Evolutionary conservation across 1,139 yeast species (phyloP), one percentile per base, ranked within the genome.

Genomic region (Candida tetrigidarum): DNA sequence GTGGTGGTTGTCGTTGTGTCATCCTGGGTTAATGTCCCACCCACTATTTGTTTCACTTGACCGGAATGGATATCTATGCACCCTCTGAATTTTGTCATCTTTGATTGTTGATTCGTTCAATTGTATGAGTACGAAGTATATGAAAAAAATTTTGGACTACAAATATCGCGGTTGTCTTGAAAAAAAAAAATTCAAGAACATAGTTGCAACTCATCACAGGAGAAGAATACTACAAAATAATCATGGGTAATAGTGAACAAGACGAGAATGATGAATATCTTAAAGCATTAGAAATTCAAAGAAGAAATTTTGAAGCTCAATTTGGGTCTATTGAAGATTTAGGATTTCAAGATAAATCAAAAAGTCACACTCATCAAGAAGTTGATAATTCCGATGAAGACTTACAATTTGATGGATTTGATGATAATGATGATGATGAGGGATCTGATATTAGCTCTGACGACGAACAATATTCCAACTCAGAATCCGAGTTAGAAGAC

Each of bases 11-110:
- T 38, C 10, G 58, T 37, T 10, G 58, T 59, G 47, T 80, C 83
- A 50, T 83, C 84, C 10, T 76, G 74, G 0, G 76, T 71, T 19
- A 95, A 73, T 0, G 97, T 87, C 0, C 97, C 96, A 3, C 99
- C 99, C 0, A 95, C 98, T 43, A 93, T 93, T 64, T 93, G 99
- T 61, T 93, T 95, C 51, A 93, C 99, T 54, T 88, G 86, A 2
- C 99, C 99, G 4, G 86, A 80, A 63, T 93, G 99, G 50, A 93
- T 84, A 63, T 93, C 99, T 35, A 93, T 93, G 58, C 99, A 93
- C 1, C 98, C 99, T 60, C 93, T 81, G 67, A 89, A 95, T 48
- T 77, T 76, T 1, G 98, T 92, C 97, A 92, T 92, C 16, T 35
- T 40, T 12, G 15, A 16, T 12, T 11, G 18, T 28, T 28, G 18